A percentile compares a stretch with the other conserved stretches of the same genome.
Conservation (phyloP, 1,284 basidiomycete species). For the Ustilago sp. region DNA sequence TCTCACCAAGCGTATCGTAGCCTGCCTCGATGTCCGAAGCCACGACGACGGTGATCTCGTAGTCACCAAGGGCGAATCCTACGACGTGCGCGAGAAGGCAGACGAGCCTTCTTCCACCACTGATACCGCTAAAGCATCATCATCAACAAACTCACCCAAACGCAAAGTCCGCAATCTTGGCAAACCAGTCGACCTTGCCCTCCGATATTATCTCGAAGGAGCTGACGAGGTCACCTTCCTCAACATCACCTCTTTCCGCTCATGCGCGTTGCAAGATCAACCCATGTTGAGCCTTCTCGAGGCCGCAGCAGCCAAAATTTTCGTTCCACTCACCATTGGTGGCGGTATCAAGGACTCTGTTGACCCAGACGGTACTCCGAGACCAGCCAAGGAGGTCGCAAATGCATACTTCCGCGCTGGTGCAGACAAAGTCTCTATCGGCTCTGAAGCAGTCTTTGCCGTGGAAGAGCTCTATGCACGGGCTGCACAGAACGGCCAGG, state of each 20-base stretch:
- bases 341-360: slow-evolving; percentile 96
- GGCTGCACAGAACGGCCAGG: slow-evolving; percentile 79
- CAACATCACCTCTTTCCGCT: slow-evolving; percentile 99
- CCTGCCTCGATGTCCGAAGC: slow-evolving; percentile 96
- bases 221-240: slow-evolving; percentile 97
- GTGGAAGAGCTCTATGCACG: slow-evolving; percentile 80
- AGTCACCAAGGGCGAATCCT: slow-evolving; percentile 99
- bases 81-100: slow-evolving; percentile 87
- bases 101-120: slow-evolving; percentile 14
- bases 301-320: slow-evolving; percentile 87
- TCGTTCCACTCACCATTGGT: slow-evolving; percentile 98
- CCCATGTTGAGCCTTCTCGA: slow-evolving; percentile 97
- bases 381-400: slow-evolving; percentile 91
- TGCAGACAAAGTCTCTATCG: slow-evolving; percentile 96
- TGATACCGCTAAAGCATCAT: slow-evolving; percentile 6
- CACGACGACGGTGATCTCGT: slow-evolving; percentile 98
- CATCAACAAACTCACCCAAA: slow-evolving; percentile 22
- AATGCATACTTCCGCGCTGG: slow-evolving; percentile 96
- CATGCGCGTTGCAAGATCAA: slow-evolving; percentile 92
- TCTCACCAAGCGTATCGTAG: slow-evolving; percentile 90
- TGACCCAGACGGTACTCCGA: slow-evolving; percentile 92
- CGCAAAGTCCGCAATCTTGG: slow-evolving; percentile 94
- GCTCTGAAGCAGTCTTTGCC: slow-evolving; percentile 92
- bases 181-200: slow-evolving; percentile 92
- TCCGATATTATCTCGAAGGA: slow-evolving; percentile 85